These are phyloP conservation scores for Rutidosis leptorrhynchoides DNA, from an alignment of 129 eudicot genomes.

Conservation along the genomic window DNA sequence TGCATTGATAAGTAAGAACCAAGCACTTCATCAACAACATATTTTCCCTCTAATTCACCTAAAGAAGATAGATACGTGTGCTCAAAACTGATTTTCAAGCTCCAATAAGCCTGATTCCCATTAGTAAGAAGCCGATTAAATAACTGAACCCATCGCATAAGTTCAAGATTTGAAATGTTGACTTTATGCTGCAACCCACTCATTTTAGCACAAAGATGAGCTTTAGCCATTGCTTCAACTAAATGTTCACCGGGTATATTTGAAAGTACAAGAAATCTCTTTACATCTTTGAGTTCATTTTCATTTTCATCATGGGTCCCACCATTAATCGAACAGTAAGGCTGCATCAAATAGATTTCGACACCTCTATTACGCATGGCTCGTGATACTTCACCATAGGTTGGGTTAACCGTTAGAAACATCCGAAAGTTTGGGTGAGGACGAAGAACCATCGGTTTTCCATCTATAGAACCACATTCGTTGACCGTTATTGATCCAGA, in stretches of 20 bases:
- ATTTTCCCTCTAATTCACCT: conserved; percentile 66
- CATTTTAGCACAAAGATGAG: conserved; percentile 61
- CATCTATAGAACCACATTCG: conserved; percentile 84
- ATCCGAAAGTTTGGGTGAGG: conserved; percentile 87
- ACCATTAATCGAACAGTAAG: conserved; percentile 48
- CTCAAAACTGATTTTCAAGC: conserved; percentile 88
- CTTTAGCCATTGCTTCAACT: conserved; percentile 76
- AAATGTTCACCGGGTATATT: conserved; percentile 56
- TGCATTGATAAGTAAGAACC: conserved; percentile 41
- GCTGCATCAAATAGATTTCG: conserved; percentile 85
- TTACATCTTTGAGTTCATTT: conserved; percentile 57
- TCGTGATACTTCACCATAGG: conserved; percentile 87
- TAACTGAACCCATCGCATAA: conserved; percentile 86
- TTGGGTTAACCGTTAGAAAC: conserved; percentile 92
- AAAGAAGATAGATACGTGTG: conserved; percentile 89
- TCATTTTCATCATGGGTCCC: conserved; percentile 43
- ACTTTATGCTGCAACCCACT: conserved; percentile 46
- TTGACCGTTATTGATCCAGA: conserved; percentile 90
- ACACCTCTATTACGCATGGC: conserved; percentile 98
- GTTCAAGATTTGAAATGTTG: conserved; percentile 70
- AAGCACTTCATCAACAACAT: conserved; percentile 47
- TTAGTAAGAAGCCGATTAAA: conserved; percentile 65
- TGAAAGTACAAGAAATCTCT: conserved; percentile 70
- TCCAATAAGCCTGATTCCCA: conserved; percentile 73
- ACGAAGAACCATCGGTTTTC: conserved; percentile 67